Base-by-base conservation (phyloP, 495 filamentous ascomycete genomes). In the Hypoxylon lenormandii region DNA sequence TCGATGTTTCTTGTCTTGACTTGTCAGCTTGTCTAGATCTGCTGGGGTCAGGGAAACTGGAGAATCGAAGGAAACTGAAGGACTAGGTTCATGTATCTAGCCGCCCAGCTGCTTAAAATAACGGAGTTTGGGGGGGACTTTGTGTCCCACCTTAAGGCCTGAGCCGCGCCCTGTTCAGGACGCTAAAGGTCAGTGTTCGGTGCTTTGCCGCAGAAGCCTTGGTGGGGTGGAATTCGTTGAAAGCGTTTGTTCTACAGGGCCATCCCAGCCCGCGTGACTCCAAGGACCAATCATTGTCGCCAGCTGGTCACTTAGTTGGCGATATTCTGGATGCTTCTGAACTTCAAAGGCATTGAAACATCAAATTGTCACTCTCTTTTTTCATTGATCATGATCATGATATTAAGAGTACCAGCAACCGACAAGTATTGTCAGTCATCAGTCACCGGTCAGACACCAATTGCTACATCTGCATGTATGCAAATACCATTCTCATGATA, bases 61-160 rank as follows among this genome's bases (percentile, higher is more conserved):
- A 55, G 42, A 30, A 18, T 37, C 3, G 18, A 18, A 54, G 36
- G 53, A 55, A 64, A 52, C 2, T 30, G 22, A 55, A 33, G 30
- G 46, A 45, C 15, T 52, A 49, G 37, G 60, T 64, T 64, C 26
- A 43, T 51, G 54, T 56, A 33, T 50, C 42, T 70, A 70, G 40
- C 67, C 67, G 67, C 67, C 30, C 61, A 60, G 67, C 36, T 66
- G 45, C 61, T 70, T 70, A 70, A 70, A 70, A 70, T 70, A 70
- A 60, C 42, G 30, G 53, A 50, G 18, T 30, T 59, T 60, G 48
- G 60, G 47, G 54, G 47, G 30, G 30, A 36, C 18, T 12, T 45
- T 38, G 22, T 6, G 51, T 57, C 46, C 59, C 53, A 30, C 52
- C 30, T 33, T 33, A 7, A 33, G 30, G 15, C 38, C 26, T 48